These are phyloP conservation scores for Colletotrichum kahawae DNA, from an alignment of 2,329 filamentous ascomycete genomes.

Conservation along the genomic window DNA sequence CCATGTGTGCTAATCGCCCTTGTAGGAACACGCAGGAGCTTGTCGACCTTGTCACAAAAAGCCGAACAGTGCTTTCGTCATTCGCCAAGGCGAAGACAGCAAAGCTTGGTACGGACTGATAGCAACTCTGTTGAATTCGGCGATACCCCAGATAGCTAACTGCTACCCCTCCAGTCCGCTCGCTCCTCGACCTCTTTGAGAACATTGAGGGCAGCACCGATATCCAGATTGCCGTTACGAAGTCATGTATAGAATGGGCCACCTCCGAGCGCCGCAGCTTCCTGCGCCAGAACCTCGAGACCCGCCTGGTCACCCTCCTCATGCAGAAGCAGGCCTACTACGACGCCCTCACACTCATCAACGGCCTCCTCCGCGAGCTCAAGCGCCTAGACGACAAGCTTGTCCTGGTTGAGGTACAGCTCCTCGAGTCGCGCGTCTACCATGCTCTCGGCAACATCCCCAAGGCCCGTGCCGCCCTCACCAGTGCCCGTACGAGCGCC, in stretches of 20 bases:
- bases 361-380: slow-evolving; percentile 91
- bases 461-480: slow-evolving; percentile 93
- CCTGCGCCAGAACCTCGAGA: slow-evolving; percentile 95
- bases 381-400: slow-evolving; percentile 99
- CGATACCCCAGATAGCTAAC: background rate
- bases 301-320: slow-evolving; percentile 88
- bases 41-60: slow-evolving; percentile 87
- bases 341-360: slow-evolving; percentile 95
- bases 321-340: slow-evolving; percentile 99
- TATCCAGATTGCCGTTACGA: slow-evolving; percentile 92
- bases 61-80: slow-evolving; percentile 87
- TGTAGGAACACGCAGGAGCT: slow-evolving; percentile 80
- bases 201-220: slow-evolving; percentile 94
- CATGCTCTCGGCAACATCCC: slow-evolving; percentile 96
- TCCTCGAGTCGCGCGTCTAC: slow-evolving; percentile 96
- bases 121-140: background rate
- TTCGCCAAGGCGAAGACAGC: slow-evolving; percentile 99
- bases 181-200: slow-evolving; percentile 94
- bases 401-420: slow-evolving; percentile 95
- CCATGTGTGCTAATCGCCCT: slow-evolving; percentile 11
- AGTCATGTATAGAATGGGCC: slow-evolving; percentile 99
- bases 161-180: slow-evolving; percentile 71
- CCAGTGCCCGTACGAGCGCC: slow-evolving; percentile 90
- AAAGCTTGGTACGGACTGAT: slow-evolving; percentile 77
- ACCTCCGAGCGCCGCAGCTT: slow-evolving; percentile 93